Evolutionary conservation across 257 asterid genomes (phyloP).

Genomic region (Capsicum chinense): DNA sequence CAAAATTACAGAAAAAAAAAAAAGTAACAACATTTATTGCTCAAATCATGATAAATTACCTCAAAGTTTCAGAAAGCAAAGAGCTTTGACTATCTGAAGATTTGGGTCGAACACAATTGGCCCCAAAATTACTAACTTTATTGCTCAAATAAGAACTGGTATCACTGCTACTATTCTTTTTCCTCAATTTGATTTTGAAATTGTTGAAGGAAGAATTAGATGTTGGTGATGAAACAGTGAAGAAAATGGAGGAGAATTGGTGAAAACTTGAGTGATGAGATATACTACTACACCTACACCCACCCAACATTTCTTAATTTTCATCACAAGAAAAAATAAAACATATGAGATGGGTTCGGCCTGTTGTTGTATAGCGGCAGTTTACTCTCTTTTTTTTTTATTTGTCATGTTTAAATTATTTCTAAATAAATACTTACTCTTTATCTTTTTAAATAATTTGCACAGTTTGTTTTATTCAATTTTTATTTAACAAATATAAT

Average conservation of each 20-base stretch:
- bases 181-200: neutral
- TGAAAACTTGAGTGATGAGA: constrained; percentile 5
- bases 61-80: neutral
- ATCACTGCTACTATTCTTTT: neutral
- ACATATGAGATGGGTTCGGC: neutral
- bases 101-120: constrained; percentile 28
- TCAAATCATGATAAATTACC: neutral
- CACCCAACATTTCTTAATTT: constrained; percentile 22
- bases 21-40: neutral
- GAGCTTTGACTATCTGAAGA: constrained; percentile 7
- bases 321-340: neutral
- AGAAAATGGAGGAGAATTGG: constrained; percentile 14
- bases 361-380: neutral
- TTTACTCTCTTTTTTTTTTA: no score
- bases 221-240: neutral
- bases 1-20: no score
- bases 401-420: no score
- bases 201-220: neutral
- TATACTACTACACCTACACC: neutral
- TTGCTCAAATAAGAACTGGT: neutral
- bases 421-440: no score
- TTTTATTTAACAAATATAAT: no score
- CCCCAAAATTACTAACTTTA: constrained; percentile 51
- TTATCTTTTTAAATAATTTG: no score
- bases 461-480: no score